Evolutionary conservation across 2,329 filamentous ascomycete genomes (phyloP), one percentile per base, ranked within the genome.

Genomic region (Cadophora sp.): DNA sequence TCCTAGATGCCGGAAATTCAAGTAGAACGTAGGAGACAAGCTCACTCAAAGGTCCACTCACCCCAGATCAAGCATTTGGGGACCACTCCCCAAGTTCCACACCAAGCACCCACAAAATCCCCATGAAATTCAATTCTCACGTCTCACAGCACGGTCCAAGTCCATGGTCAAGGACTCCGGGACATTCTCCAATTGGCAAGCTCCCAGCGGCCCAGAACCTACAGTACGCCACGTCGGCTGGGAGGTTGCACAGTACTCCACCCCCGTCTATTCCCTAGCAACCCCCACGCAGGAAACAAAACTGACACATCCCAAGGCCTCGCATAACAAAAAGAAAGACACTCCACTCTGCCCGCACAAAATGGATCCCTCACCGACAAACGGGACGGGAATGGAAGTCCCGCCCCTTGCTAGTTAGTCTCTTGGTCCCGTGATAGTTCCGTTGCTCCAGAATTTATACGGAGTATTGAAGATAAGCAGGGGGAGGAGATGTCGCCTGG

Each of bases 121-220:
- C 11, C 20, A 58, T 2, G 7, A 14, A 36, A 43, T 14, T 24
- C 36, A 36, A 43, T 14, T 24, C 36, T 43, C 55, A 22, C n/a
- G 36, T 58, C 20, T 43, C 36, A 41, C 13, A 58, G 13, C 33
- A 58, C 33, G 55, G n/a, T 58, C 55, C 33, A 58, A 6, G 36
- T 7, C 55, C 55, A 58, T 58, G 55, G 33, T 58, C 36, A 43
- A 24, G 33, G 55, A 24, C 33, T n/a, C 20, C 55, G 55, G 55
- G 55, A 41, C 7, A 43, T 43, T 43, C 33, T 43, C 39, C 55
- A 39, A 58, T 43, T 58, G 55, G 55, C 55, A 58, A 36, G 7
- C 36, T 16, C 36, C 6, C 22, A 18, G 16, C 11, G 22, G 22
- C 48, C 11, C 48, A 51, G 22, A 53, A 53, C 24, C 50, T 18